A percentile compares a stretch with the other conserved stretches of the same genome.
These are phyloP conservation scores for Aspergillus piperis DNA, from an alignment of 2,329 filamentous ascomycete genomes.

Conservation along the genomic window DNA sequence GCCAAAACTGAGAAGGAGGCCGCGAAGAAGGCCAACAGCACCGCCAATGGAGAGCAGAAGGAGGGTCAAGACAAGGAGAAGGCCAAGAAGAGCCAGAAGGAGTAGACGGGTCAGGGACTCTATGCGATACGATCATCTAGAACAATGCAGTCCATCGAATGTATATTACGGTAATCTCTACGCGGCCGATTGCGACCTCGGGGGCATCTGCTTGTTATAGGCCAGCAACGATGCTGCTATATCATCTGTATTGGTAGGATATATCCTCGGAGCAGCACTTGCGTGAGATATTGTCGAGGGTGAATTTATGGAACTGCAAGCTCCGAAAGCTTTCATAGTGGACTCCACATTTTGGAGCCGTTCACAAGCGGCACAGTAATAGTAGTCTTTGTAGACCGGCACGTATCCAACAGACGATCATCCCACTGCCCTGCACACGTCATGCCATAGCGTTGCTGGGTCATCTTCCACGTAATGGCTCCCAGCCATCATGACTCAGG, in stretches of 20 bases:
- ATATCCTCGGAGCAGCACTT: background rate
- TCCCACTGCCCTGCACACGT: background rate
- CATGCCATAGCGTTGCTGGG: background rate
- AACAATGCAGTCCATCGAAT: constrained; percentile 27
- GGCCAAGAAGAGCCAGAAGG: constrained; percentile 50
- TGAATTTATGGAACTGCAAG: background rate
- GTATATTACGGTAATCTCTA: constrained; percentile 25
- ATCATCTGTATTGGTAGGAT: background rate
- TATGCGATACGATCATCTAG: constrained; percentile 32
- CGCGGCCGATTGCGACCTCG: background rate
- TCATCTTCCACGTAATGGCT: background rate
- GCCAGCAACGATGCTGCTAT: background rate
- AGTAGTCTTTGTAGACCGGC: no score
- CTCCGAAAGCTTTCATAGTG: background rate
- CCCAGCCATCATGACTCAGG: background rate
- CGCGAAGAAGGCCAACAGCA: constrained; percentile 54
- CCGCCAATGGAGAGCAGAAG: constrained; percentile 56
- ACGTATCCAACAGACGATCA: no score
- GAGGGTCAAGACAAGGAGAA: constrained; percentile 60
- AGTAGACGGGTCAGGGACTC: constrained; percentile 16
- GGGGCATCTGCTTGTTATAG: background rate
- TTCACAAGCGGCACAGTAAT: background rate
- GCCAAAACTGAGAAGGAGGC: constrained; percentile 65
- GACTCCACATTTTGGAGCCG: background rate
- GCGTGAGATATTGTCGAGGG: background rate